Evolutionary conservation across 306 rosid species (phyloP), one percentile per base, ranked within the genome.

Genomic region (Corylus heterophylla): DNA sequence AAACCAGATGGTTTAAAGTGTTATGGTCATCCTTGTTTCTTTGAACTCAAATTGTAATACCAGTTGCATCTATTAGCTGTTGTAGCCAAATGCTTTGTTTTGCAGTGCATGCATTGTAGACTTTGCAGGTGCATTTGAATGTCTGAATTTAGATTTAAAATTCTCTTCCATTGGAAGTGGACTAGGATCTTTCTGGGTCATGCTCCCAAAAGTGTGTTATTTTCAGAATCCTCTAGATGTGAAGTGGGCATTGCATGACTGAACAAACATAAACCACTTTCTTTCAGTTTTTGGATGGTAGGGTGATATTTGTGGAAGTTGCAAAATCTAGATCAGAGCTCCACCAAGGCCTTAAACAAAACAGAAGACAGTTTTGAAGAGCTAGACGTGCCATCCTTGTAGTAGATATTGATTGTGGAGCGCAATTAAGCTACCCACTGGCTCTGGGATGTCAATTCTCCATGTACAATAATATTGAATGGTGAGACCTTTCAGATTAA

Each of bases 271-370:
- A 62, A 47, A 79, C 49, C 18, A 7, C 31, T 27, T 66, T 73
- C 77, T 70, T 76, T 82, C 87, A 94, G 98, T 95, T 92, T 81
- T 76, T 92, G 88, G 97, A 95, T 83, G 98, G 97, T 45, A 91
- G 97, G 79, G 98, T 92, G 39, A 92, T 95, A 75, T 95, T 95
- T 87, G 98, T 91, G 81, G 97, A 95, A 89, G 88, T 92, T 52
- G 97, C 98, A 52, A 91, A 86, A 83, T 91, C 92, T 27, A 90
- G 87, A 78, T 89, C 94, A 71, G 89, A 90, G 78, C 85, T 89
- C 14, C 84, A 86, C 20, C 95, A 31, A 70, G 71, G 79, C 37
- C 49, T 10, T 61, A 80, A 83, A 58, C 86, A 83, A 73, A 83
- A 83, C 80, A 82, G 89, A n/a, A 51, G 80, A 55, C 56, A 42